Evolutionary conservation across 768 basidiomycete genomes (phyloP).

Genomic region (Leccinum rimulosum): DNA sequence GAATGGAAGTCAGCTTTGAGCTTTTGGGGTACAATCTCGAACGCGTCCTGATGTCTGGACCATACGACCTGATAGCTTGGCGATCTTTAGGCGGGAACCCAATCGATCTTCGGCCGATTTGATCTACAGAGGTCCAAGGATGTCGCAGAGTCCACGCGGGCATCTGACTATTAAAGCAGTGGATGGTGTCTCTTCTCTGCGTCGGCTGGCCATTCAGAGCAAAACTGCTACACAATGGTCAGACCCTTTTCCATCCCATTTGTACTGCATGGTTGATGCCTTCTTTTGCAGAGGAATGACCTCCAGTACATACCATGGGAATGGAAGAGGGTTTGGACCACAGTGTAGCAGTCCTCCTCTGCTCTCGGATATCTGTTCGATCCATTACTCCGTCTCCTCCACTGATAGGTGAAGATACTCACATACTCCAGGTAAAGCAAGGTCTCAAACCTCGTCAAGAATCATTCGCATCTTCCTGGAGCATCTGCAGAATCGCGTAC

Average conservation of each 20-base stretch:
- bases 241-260: constrained; percentile 28
- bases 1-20: constrained; percentile 6
- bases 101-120: not conserved
- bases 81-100: not conserved
- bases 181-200: not conserved
- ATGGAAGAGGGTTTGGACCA: constrained; percentile 43
- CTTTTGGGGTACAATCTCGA: not conserved
- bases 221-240: constrained; percentile 26
- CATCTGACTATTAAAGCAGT: constrained; percentile 10
- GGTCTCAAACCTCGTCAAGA: not conserved
- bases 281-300: constrained; percentile 28
- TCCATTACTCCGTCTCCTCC: not conserved
- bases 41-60: not conserved
- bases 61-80: not conserved
- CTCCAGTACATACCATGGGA: constrained; percentile 46
- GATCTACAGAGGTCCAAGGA: constrained; percentile 6
- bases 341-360: constrained; percentile 12
- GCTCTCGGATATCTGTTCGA: constrained; percentile 1
- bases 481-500: not conserved
- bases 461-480: not conserved
- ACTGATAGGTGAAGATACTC: not conserved
- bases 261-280: constrained; percentile 26
- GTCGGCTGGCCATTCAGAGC: constrained; percentile 9
- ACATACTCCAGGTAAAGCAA: not conserved
- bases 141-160: not conserved